phyloP scores from a whole-genome alignment of 768 basidiomycete species.

The Termitomyces sp. region DNA sequence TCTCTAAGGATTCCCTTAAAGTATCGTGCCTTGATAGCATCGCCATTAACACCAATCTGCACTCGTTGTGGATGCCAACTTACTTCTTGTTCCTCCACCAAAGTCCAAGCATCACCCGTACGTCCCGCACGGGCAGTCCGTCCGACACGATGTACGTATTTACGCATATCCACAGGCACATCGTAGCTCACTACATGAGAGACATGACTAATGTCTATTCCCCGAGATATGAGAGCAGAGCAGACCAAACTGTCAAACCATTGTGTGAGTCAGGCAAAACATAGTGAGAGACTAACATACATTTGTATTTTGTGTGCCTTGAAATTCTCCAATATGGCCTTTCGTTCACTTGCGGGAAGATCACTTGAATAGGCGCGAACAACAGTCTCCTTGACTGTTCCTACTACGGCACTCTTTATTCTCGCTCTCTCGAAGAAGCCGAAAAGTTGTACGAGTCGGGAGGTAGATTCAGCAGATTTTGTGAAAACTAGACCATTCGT shows the following conservation, averaged over 20 bases:
- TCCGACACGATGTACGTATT: slow-evolving; percentile 91
- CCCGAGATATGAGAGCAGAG: slow-evolving; percentile 93
- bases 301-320: slow-evolving; percentile 76
- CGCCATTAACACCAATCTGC: neutral
- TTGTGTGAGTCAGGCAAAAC: neutral
- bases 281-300: slow-evolving; percentile 37
- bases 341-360: slow-evolving; percentile 66
- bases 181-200: slow-evolving; percentile 95
- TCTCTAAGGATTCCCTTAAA: slow-evolving; percentile 81
- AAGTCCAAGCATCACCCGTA: slow-evolving; percentile 84
- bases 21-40: slow-evolving; percentile 58
- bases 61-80: slow-evolving; percentile 5
- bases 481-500: slow-evolving; percentile 87
- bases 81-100: slow-evolving; percentile 94
- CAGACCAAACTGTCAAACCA: slow-evolving; percentile 71
- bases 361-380: slow-evolving; percentile 86
- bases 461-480: slow-evolving; percentile 91
- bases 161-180: slow-evolving; percentile 93
- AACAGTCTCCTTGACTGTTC: slow-evolving; percentile 26
- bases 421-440: slow-evolving; percentile 68
- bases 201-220: slow-evolving; percentile 91
- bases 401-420: slow-evolving; percentile 12
- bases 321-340: slow-evolving; percentile 73
- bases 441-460: slow-evolving; percentile 75
- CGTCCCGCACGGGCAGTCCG: slow-evolving; percentile 93